phyloP scores from a whole-genome alignment of 345 rosid genomes.

The Salix arbutifolia region DNA sequence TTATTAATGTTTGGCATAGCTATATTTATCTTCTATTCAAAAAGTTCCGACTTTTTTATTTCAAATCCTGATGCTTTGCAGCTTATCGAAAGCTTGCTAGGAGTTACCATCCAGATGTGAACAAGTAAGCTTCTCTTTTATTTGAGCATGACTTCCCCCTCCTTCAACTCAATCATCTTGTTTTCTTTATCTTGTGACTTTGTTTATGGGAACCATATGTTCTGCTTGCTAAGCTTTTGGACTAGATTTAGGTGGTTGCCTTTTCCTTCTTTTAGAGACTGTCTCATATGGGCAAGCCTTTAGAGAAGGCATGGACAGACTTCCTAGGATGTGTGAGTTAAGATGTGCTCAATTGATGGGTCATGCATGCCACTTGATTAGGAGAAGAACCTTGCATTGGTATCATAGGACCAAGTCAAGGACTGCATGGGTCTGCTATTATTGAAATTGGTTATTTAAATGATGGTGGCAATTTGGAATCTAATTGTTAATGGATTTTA shows the following conservation, averaged over 20 bases:
- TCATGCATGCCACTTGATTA: neutral
- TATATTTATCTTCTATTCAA: neutral
- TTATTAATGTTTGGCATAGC: neutral
- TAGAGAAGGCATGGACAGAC: neutral
- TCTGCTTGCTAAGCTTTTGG: neutral
- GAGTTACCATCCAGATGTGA: slow-evolving; percentile 93
- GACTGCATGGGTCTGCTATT: neutral
- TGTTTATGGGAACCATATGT: neutral
- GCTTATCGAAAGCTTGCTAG: slow-evolving; percentile 98
- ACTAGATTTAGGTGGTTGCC: neutral
- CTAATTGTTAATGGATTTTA: neutral
- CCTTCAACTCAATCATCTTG: neutral
- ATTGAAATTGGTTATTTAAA: neutral
- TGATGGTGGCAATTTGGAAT: neutral
- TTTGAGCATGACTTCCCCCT: slow-evolving; percentile 4
- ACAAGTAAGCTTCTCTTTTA: slow-evolving; percentile 58
- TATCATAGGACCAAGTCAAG: neutral
- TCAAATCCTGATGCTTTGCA: slow-evolving; percentile 30
- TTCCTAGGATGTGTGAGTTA: neutral
- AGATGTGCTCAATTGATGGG: neutral
- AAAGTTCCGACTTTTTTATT: neutral
- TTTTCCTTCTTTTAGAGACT: neutral
- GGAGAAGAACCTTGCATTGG: neutral
- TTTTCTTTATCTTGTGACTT: neutral
- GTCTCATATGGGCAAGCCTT: neutral